phyloP scores from a whole-genome alignment of 495 filamentous ascomycete genomes.

The Podospora conica region DNA sequence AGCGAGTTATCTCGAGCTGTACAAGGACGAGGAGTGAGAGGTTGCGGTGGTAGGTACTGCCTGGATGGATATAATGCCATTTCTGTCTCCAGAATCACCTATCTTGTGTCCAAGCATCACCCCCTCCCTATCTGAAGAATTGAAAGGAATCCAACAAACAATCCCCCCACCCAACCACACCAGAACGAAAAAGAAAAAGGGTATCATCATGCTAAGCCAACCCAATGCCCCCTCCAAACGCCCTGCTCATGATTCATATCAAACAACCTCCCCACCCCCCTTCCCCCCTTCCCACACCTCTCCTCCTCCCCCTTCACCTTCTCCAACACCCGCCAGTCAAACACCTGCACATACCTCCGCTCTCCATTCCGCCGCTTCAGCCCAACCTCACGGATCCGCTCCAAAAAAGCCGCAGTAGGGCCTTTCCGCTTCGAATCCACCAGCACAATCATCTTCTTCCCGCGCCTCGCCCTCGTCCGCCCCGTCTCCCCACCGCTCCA shows the following conservation, averaged over 20 bases:
- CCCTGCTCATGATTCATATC: slow-evolving; percentile 3
- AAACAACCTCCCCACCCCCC: not conserved
- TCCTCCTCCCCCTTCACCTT: slow-evolving; percentile 35
- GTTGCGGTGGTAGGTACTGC: not conserved
- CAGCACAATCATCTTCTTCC: slow-evolving; percentile 35
- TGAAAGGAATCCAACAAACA: not conserved
- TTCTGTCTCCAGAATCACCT: not conserved
- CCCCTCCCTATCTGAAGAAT: no score
- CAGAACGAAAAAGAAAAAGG: not conserved
- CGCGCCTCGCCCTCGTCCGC: slow-evolving; percentile 20
- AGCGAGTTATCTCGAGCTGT: slow-evolving; percentile 61
- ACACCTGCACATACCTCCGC: slow-evolving; percentile 38
- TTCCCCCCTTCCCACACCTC: slow-evolving; percentile 7
- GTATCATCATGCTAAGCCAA: slow-evolving; percentile 18
- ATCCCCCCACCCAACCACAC: not conserved
- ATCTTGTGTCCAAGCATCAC: not conserved
- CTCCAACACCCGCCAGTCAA: slow-evolving; percentile 48
- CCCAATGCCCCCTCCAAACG: slow-evolving; percentile 23
- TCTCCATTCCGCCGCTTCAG: slow-evolving; percentile 30
- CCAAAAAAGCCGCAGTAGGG: slow-evolving; percentile 36
- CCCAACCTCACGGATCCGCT: slow-evolving; percentile 26
- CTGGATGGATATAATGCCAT: not conserved
- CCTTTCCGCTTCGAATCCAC: slow-evolving; percentile 37
- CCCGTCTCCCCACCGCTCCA: slow-evolving; percentile 22
- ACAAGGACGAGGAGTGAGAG: slow-evolving; percentile 34